Base-by-base conservation (phyloP, 371 early-diverging fungal genomes). In the Actinomortierella wolfii region DNA sequence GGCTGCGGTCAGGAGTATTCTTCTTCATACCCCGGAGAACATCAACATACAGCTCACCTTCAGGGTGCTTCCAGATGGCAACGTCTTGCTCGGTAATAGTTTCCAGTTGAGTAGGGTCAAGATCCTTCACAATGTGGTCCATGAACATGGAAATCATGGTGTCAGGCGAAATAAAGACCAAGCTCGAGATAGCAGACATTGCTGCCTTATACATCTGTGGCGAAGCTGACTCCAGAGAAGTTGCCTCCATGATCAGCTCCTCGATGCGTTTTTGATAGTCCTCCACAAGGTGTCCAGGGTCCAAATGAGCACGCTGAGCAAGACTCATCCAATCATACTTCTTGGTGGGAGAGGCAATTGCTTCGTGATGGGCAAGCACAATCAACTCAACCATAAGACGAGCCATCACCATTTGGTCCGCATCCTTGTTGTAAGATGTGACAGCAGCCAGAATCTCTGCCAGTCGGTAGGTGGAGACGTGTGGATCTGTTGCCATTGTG, bases 241-340 rank as follows among this genome's bases (percentile, higher is more conserved):
- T 67, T 1, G 71, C 60, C 4, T 73, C 59, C 47, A 78, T 77
- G 18, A 87, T 71, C 0, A 80, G 59, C 17, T 83, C 78, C 54
- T 68, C 57, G 23, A 90, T 76, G 23, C 66, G 77, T 6, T 54
- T 43, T 13, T 69, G 78, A 23, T 83, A 74, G 13, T 71, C 74
- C 26, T 68, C 67, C 18, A 91, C 85, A 26, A 95, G 74, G 20
- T 83, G 84, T 3, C 86, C 86, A 17, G 95, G 92, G 59, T 94
- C 88, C 21, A 89, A 63, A 42, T 84, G 79, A 18, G 91, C 85
- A 18, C 90, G 85, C 76, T 92, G 92, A 52, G 87, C 83, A 46
- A 95, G 78, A 1, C 89, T 83, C 58, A 94, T 88, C 95, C 95
- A 96, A 61, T 89, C 83, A 61, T 95, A 92, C 57, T 81, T 84